Evolutionary conservation across 2,329 filamentous ascomycete species (phyloP).

Genomic region (Thielaviopsis musarum): DNA sequence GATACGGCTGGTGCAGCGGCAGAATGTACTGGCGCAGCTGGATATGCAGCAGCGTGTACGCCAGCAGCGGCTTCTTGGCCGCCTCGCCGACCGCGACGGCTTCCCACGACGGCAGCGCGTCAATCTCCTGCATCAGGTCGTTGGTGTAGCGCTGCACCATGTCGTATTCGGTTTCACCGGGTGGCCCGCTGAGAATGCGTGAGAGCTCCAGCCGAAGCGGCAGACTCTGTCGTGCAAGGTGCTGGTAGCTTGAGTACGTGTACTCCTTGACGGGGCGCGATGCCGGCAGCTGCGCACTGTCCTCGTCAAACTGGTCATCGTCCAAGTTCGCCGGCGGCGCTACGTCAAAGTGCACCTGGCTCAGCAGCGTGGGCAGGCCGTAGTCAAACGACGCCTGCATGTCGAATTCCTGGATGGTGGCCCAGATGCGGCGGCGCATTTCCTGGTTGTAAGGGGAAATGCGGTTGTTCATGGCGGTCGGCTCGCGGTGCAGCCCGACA

Average conservation of each 20-base stretch:
- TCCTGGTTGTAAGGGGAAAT: constrained; percentile 44
- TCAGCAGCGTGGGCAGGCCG: constrained; percentile 39
- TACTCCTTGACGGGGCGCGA: constrained; percentile 36
- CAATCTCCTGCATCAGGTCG: constrained; percentile 43
- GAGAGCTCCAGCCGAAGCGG: constrained; percentile 39
- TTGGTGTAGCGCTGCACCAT: constrained; percentile 45
- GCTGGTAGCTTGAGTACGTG: constrained; percentile 42
- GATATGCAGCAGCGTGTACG: constrained; percentile 42
- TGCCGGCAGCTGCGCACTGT: constrained; percentile 31
- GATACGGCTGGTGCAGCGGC: constrained; percentile 41
- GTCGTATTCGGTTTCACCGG: constrained; percentile 41
- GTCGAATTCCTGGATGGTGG: constrained; percentile 44
- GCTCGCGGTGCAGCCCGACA: constrained; percentile 42
- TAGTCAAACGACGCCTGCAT: constrained; percentile 45
- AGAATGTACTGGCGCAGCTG: constrained; percentile 46
- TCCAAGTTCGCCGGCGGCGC: constrained; percentile 40
- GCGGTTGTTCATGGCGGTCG: constrained; percentile 35
- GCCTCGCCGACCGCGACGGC: constrained; percentile 16
- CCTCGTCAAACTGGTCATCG: constrained; percentile 39
- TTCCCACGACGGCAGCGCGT: constrained; percentile 41
- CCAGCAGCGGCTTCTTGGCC: constrained; percentile 38
- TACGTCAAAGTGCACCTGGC: constrained; percentile 38
- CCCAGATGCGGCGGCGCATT: constrained; percentile 44
- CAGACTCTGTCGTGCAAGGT: constrained; percentile 38
- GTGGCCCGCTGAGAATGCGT: constrained; percentile 36